Conservation (phyloP, 345 rosid species). For the Dovyalis caffra region DNA sequence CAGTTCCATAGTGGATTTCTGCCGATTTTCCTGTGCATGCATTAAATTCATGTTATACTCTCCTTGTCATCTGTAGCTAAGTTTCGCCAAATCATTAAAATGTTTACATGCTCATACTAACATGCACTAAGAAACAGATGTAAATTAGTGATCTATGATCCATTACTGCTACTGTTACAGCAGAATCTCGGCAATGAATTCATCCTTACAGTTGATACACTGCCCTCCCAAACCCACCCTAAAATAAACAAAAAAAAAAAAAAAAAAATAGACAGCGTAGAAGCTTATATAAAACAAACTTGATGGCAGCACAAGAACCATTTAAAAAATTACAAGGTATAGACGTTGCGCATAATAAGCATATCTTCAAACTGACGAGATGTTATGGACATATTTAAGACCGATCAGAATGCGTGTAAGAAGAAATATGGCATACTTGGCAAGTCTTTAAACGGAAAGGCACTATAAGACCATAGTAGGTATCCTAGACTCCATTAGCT, state of each 20-base stretch:
- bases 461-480: too few species aligned
- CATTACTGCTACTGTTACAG: background rate
- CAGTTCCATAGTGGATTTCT: constrained; percentile 82
- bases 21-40: constrained; percentile 57
- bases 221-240: too few species aligned
- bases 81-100: background rate
- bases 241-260: too few species aligned
- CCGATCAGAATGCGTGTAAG: background rate
- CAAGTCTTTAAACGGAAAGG: too few species aligned
- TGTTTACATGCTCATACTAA: background rate
- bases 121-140: background rate
- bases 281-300: background rate
- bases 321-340: background rate
- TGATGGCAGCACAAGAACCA: background rate
- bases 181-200: background rate
- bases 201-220: too few species aligned
- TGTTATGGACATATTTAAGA: background rate
- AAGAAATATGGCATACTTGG: too few species aligned
- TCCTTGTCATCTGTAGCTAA: background rate
- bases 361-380: background rate
- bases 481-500: too few species aligned
- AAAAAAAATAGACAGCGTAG: too few species aligned
- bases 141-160: background rate
- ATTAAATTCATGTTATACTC: constrained; percentile 9
- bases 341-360: too few species aligned